Conservation (phyloP, 441 rosid species). For the Populus tomentosa region DNA sequence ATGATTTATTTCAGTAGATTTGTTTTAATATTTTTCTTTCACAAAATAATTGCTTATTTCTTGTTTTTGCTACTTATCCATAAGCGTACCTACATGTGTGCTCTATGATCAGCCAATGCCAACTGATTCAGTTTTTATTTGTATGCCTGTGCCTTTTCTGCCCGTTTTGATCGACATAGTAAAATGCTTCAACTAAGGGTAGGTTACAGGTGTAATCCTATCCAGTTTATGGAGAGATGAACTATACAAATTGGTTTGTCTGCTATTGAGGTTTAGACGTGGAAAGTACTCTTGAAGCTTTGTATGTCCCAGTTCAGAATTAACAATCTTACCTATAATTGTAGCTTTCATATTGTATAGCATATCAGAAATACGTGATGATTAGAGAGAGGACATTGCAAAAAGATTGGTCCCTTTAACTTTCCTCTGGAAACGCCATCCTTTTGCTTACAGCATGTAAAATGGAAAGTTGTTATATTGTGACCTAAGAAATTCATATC, state of each 20-base stretch:
- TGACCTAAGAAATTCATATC: background rate
- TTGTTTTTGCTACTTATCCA: constrained; percentile 1
- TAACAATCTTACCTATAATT: background rate
- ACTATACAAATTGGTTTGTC: background rate
- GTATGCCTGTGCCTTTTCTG: background rate
- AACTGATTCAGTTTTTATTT: background rate
- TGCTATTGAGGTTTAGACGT: background rate
- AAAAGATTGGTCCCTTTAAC: background rate
- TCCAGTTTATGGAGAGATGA: background rate
- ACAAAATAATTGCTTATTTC: background rate
- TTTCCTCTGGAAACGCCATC: background rate
- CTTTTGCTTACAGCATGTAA: background rate
- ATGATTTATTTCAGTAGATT: background rate
- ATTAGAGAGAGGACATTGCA: background rate
- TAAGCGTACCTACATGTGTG: background rate
- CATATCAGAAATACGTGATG: background rate
- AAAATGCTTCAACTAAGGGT: background rate
- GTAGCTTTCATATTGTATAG: background rate
- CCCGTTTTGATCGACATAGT: background rate
- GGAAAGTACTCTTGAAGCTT: constrained; percentile 1
- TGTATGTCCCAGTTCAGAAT: background rate
- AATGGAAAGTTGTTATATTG: background rate
- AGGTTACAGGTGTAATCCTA: background rate
- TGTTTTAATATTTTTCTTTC: background rate
- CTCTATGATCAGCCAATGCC: background rate